Percentiles rank a stretch among this genome's conserved stretches.
Evolutionary conservation across 2,329 filamentous ascomycete genomes (phyloP).

Genomic region (Periconia sp.): DNA sequence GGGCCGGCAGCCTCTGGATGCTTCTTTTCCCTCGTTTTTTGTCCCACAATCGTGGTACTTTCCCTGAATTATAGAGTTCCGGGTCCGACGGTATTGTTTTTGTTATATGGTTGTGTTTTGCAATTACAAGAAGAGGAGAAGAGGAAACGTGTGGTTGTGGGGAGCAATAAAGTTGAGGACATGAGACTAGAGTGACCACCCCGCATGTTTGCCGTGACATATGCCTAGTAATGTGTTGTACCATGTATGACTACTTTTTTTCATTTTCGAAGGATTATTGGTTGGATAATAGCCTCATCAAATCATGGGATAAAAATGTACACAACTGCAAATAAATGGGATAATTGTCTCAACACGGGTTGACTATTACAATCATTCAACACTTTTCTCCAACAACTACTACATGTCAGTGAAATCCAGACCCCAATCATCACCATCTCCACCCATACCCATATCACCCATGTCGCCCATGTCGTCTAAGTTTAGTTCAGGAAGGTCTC

Average conservation of each 20-base stretch:
- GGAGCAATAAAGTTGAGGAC: too few species aligned
- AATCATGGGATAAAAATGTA: too few species aligned
- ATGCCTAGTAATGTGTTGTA: too few species aligned
- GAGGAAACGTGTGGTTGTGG: neutral
- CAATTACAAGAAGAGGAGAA: neutral
- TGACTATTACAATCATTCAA: too few species aligned
- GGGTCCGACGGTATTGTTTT: neutral
- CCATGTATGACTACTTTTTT: too few species aligned
- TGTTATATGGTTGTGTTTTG: neutral
- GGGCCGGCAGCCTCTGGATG: too few species aligned
- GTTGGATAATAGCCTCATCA: too few species aligned
- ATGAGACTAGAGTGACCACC: neutral
- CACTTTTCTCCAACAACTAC: slow-evolving; percentile 15
- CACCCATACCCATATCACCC: slow-evolving; percentile 32
- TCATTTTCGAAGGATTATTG: too few species aligned
- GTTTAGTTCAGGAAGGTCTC: slow-evolving; percentile 29
- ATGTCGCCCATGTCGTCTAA: slow-evolving; percentile 31
- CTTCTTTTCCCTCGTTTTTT: too few species aligned
- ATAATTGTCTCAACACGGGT: too few species aligned
- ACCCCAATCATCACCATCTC: slow-evolving; percentile 41
- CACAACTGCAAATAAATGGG: too few species aligned
- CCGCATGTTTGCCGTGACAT: too few species aligned
- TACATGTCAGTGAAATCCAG: slow-evolving; percentile 45
- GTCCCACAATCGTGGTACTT: neutral
- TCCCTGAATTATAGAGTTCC: neutral